Conservation (phyloP, 495 filamentous ascomycete genomes). For the Penicillium psychrofluorescens region DNA sequence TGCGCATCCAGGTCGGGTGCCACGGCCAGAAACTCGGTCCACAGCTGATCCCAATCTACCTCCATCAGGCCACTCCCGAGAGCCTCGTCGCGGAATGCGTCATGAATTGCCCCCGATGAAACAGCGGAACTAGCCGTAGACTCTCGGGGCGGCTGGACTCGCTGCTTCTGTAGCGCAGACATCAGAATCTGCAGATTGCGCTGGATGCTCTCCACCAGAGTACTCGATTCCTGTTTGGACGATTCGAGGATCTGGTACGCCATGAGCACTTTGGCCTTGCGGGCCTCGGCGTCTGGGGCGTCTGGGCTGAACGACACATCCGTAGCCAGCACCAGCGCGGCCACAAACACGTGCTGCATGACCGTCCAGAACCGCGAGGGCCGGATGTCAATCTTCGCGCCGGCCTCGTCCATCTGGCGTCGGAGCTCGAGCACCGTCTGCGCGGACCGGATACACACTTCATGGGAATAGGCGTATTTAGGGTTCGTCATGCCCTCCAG, state of each 20-base stretch:
- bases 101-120: too few relatives aligned
- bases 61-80: conserved; percentile 3
- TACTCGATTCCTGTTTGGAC: conserved; percentile 14
- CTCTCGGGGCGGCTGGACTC: neutral
- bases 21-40: conserved; percentile 18
- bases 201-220: conserved; percentile 13
- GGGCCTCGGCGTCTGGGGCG: conserved; percentile 13
- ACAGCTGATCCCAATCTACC: conserved; percentile 18
- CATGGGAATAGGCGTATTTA: conserved; percentile 21
- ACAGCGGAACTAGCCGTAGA: neutral
- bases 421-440: conserved; percentile 20
- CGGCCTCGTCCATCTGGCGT: conserved; percentile 17
- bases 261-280: conserved; percentile 16
- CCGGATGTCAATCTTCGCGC: conserved; percentile 4
- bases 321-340: conserved; percentile 21
- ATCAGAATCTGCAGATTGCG: conserved; percentile 21
- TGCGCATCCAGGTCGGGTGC: conserved; percentile 16
- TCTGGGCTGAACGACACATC: conserved; percentile 20
- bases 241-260: conserved; percentile 16
- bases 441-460: conserved; percentile 18
- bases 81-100: too few relatives aligned
- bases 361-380: conserved; percentile 16
- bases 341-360: conserved; percentile 21
- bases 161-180: conserved; percentile 15
- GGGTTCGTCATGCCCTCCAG: conserved; percentile 16